Evolutionary conservation across 345 rosid genomes (phyloP), one percentile per base, ranked within the genome.

Genomic region (Mallotus nudiflorus): DNA sequence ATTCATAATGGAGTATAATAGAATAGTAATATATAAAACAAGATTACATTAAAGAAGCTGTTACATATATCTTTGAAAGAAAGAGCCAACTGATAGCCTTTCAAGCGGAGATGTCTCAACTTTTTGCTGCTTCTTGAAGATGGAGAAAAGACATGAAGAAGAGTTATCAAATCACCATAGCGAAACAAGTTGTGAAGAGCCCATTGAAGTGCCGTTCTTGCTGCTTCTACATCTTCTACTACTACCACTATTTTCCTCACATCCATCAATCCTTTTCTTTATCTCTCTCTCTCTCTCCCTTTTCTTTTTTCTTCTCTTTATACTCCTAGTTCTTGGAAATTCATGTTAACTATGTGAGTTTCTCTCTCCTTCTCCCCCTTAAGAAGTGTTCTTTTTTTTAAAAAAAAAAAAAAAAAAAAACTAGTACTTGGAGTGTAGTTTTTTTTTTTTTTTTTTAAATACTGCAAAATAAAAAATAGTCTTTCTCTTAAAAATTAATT

Each of bases 61-160:
- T 77, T 78, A 80, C 87, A 83, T 62, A 83, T 68, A 56, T 83
- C 87, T 67, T 69, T 80, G 79, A 80, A 83, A 39, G 87, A 83
- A 48, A 83, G 87, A 22, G 87, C 84, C 66, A 83, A 56, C 25
- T 78, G 84, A 73, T 56, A 83, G 35, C 87, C 87, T 65, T 78
- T 18, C 46, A 83, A 58, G 24, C 87, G 80, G 53, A 83, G 84
- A 12, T 57, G 76, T 57, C 84, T 71, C 40, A 51, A 56, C 79
- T 69, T 78, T 67, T 71, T 78, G 39, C 28, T 42, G 77, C 49
- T 73, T 48, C 77, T 68, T 31, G 80, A 35, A 2, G 65, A 10
- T 9, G 72, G 31, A 35, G 76, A 62, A 72, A 72, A 80, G 27
- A 83, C 87, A 64, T 83, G 87, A 15, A 83, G 84, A 46, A 83